A percentile compares a stretch with the other conserved stretches of the same genome.
Conservation (phyloP, 2,329 filamentous ascomycete species). For the Penicillium occitanis region DNA sequence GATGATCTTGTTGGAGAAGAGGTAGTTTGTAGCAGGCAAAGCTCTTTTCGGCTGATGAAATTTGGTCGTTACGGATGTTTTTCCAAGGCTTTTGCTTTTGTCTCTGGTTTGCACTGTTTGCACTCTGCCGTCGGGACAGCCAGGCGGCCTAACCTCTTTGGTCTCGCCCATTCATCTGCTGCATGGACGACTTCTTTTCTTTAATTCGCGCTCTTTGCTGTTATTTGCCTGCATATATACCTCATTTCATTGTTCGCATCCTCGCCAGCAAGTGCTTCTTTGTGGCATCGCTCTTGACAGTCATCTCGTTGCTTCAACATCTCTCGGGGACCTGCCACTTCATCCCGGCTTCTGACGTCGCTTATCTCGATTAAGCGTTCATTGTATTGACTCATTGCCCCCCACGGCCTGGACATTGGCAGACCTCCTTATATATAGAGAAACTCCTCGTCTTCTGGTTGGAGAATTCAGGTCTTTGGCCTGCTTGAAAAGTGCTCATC, state of each 20-base stretch:
- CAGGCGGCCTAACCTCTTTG: neutral
- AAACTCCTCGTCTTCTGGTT: neutral
- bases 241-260: neutral
- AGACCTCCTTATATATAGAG: neutral
- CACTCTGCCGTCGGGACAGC: neutral
- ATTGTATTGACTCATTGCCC: slow-evolving; percentile 8
- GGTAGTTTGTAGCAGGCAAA: neutral
- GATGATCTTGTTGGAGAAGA: slow-evolving; percentile 3
- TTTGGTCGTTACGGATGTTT: slow-evolving; percentile 21
- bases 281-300: neutral
- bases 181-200: slow-evolving; percentile 1
- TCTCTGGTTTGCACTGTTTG: slow-evolving; percentile 20
- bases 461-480: neutral
- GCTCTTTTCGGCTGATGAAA: slow-evolving; percentile 19
- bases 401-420: slow-evolving; percentile 1
- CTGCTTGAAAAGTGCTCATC: neutral
- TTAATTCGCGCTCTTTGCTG: neutral
- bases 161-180: neutral
- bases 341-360: slow-evolving; percentile 11
- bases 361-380: slow-evolving; percentile 1
- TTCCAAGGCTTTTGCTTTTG: neutral
- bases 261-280: neutral
- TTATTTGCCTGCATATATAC: neutral
- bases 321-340: neutral
- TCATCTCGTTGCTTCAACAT: neutral